Base-by-base conservation (phyloP, 2,329 filamentous ascomycete species). In the Ophiostoma fasciatum region DNA sequence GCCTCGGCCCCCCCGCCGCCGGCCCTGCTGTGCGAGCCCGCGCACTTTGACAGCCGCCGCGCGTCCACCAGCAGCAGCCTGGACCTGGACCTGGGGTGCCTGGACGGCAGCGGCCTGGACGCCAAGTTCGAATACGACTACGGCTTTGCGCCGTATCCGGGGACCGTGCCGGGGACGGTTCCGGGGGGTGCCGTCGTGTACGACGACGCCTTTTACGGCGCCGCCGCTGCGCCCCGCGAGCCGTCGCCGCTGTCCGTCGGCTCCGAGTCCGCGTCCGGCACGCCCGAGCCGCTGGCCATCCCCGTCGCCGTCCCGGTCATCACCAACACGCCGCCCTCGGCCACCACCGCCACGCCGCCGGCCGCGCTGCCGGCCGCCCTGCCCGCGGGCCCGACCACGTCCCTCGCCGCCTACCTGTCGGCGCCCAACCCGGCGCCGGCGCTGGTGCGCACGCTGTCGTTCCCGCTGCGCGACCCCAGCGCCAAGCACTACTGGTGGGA, bases 401-500 rank as follows among this genome's bases (percentile, higher is more conserved):
- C 77, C 9, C 65, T 94, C 39, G 64, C 85, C 48, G 68, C 69
- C 43, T 93, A 90, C 58, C 71, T 96, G 32, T 85, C 80, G 3
- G 64, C 69, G 1, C 61, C 81, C 41, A 94, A 92, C 51, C 85
- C 87, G 15, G 78, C 83, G 17, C 80, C 87, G 14, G 78, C 79
- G 28, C 65, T 94, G 23, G 83, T 93, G 26, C 79, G 79, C 50
- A 81, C 78, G 46, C 72, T 88, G 46, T 82, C 79, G 41, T 77
- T 79, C 52, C 75, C 60, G 45, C 63, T 66, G 49, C 72, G 65
- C 44, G 81, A 74, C 54, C 76, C 67, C 50, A 71, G 67, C 57
- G 78, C 70, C 49, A 83, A 78, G 55, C 77, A 93, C 61, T 94
- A 88, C 57, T 96, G 88, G 88, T 94, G 84, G 82, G 88, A 96